Base-by-base conservation (phyloP, 202 grass and related monocot species). In the Cymbopogon flexuosus region DNA sequence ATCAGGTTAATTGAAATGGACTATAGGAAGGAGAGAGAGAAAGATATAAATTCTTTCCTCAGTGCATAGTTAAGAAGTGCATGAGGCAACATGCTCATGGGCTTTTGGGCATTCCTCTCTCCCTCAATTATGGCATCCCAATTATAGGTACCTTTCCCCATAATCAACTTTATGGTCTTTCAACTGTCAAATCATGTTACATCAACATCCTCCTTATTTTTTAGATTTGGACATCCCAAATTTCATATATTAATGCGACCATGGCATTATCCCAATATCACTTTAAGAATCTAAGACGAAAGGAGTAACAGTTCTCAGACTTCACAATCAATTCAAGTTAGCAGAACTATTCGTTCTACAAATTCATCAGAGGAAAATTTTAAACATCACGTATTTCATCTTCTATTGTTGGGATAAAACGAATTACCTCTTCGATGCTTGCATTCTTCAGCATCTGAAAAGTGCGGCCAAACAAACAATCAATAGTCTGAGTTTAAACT, bases 401-500 rank as follows among this genome's bases (percentile, higher is more conserved):
- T 33, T 33, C 31, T 35, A 16, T 33, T 68, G 52, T 29, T 68
- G 15, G 30, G 23, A 68, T 78, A 60, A 58, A 82, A 23, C 31
- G 22, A 9, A 29, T 86, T 95, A 95, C 96, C 90, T 92, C 95
- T 79, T 98, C 89, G 60, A 88, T 71, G 67, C 81, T 89, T 21
- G 92, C 84, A 87, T 89, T 95, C 84, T 95, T 95, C 79, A 91
- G 82, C 92, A 88, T 91, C 95, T 93, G 79, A 79, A 80, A 49
- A 59, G 31, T 62, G 51, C 8, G 11, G 27, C 5, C 67, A 52
- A 65, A 68, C 59, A 79, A 30, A 47, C 27, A 29, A 72, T 41
- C 11, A 21, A 70, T 23, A 80, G 16, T 52, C 68, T 67, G 49
- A 42, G 6, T 66, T 31, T 61, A 15, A 5, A 42, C 7, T 24